Evolutionary conservation across 2,329 filamentous ascomycete species (phyloP), one percentile per base, ranked within the genome.

Genomic region (Exophiala viscosa): DNA sequence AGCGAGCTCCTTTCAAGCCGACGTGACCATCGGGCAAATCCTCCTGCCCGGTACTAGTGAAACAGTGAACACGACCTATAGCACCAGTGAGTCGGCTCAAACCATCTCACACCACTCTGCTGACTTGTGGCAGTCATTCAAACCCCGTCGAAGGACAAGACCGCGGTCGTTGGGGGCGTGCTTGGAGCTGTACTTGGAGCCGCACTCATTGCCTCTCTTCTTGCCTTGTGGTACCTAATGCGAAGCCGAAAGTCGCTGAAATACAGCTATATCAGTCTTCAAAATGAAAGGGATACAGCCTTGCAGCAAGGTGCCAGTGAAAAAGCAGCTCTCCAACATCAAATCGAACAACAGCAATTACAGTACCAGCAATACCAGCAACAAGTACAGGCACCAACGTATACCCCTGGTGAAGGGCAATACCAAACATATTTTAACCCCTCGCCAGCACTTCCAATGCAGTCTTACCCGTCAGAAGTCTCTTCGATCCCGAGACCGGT

Each of bases 11-110:
- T 48, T 55, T 15, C 39, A 50, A 23, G 48, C 42, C 34, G 38
- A 52, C 34, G 28, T 41, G 20, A 36, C 49, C 20, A 52, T 52
- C 23, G 53, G 53, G 17, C 45, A 52, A 36, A 42, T 55, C 8
- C 43, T 52, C 14, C 23, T 55, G 11, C 53, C 53, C 17, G 53
- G 49, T 18, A 44, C 48, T 11, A 35, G 31, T 20, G 15, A 35
- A n/a, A 38, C 42, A 20, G 35, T 55, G 8, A 55, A 55, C 41
- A 52, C 53, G 15, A 55, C 53, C 5, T 55, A 44, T 47, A 55
- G 45, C 33, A 50, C 33, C 5, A 14, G 48, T 50, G 38, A 33
- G 48, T 32, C 28, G 40, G 17, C 14, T 20, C 20, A 14, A 31
- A 42, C 28, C n/a, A 11, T 32, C 15, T 45, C 17, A 9, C 11